These are phyloP conservation scores for Macrocybe gigantea DNA, from an alignment of 768 basidiomycete species.

Conservation along the genomic window DNA sequence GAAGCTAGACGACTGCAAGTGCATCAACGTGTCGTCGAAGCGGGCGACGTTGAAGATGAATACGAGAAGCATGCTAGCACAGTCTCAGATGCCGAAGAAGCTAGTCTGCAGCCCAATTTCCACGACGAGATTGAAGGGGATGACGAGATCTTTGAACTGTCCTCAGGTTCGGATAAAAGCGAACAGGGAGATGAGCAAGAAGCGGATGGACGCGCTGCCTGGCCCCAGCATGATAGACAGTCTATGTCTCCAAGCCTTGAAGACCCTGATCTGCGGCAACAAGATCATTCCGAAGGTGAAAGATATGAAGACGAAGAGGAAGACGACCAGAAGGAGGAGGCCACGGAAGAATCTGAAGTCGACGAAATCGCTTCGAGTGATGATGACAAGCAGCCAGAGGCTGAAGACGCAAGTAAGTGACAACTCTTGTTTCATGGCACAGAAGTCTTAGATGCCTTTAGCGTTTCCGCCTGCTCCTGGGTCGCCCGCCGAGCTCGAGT, in stretches of 20 bases:
- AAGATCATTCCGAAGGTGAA: background rate
- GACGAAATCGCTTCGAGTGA: slow-evolving; percentile 4
- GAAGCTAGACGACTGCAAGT: too few species aligned
- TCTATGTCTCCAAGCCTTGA: too few species aligned
- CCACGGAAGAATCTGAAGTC: slow-evolving; percentile 7
- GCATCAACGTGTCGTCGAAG: background rate
- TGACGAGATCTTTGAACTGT: slow-evolving; percentile 13
- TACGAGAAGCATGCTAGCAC: background rate
- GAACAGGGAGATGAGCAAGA: slow-evolving; percentile 8
- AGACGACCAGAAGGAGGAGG: slow-evolving; percentile 9
- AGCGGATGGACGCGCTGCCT: too few species aligned
- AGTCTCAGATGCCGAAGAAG: background rate
- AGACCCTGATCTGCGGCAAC: background rate
- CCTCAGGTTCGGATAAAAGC: slow-evolving; percentile 11
- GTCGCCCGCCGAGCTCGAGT: slow-evolving; percentile 11
- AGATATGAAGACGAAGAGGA: slow-evolving; percentile 14
- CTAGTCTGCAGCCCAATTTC: slow-evolving; percentile 1
- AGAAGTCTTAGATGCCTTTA: slow-evolving; percentile 1
- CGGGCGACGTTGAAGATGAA: slow-evolving; percentile 8
- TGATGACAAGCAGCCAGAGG: slow-evolving; percentile 19
- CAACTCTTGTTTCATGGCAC: background rate
- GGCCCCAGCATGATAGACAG: too few species aligned
- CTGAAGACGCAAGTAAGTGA: slow-evolving; percentile 24
- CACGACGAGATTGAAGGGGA: background rate
- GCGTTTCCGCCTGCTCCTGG: slow-evolving; percentile 15